Conservation (phyloP, 2,329 filamentous ascomycete genomes). For the Trichoderma sp. region DNA sequence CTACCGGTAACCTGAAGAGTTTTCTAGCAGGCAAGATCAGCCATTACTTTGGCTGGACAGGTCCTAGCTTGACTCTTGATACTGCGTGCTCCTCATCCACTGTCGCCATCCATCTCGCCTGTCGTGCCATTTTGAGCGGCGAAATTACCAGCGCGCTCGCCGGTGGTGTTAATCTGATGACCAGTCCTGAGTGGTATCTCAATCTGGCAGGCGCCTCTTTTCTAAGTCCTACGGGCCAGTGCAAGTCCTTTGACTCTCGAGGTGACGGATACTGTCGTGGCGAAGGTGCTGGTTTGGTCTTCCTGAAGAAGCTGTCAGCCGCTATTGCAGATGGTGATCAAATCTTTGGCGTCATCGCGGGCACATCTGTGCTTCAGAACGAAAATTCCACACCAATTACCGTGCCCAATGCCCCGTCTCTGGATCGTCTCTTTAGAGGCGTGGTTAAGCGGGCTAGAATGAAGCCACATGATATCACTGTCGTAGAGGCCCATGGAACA, state of each 20-base stretch:
- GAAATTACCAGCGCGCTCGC: constrained; percentile 37
- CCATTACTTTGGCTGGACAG: constrained; percentile 40
- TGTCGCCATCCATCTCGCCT: constrained; percentile 37
- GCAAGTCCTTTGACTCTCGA: constrained; percentile 33
- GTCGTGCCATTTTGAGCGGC: constrained; percentile 28
- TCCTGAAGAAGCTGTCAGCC: constrained; percentile 46
- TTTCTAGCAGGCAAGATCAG: constrained; percentile 35
- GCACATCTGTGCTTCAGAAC: constrained; percentile 41
- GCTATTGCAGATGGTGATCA: constrained; percentile 48
- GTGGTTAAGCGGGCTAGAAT: constrained; percentile 33
- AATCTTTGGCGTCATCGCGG: constrained; percentile 40
- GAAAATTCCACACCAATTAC: constrained; percentile 42
- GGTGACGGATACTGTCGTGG: constrained; percentile 53
- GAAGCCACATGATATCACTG: constrained; percentile 21
- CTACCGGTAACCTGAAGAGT: constrained; percentile 35
- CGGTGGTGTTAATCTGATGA: constrained; percentile 41
- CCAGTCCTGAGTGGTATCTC: constrained; percentile 25
- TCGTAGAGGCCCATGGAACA: constrained; percentile 49
- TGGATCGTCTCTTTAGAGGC: constrained; percentile 25
- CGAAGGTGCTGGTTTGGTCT: constrained; percentile 44
- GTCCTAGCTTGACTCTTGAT: constrained; percentile 36
- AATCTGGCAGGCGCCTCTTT: constrained; percentile 28
- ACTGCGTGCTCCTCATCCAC: constrained; percentile 39
- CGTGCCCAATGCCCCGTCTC: constrained; percentile 32
- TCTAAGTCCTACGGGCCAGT: constrained; percentile 32